These are phyloP conservation scores for Cardamine resedifolia DNA, from an alignment of 345 rosid genomes.

Conservation along the genomic window DNA sequence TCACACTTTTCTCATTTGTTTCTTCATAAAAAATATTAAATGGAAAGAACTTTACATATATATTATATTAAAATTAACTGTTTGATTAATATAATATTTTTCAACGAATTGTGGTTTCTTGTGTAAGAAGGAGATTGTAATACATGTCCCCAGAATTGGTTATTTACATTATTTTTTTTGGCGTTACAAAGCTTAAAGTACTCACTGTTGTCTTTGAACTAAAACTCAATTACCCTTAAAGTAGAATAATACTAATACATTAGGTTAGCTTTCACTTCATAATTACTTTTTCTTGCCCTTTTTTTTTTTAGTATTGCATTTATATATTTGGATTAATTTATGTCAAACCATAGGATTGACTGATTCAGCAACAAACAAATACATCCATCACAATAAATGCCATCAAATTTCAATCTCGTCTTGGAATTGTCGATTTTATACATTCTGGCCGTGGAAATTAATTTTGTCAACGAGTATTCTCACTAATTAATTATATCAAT, in stretches of 20 bases:
- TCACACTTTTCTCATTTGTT: conserved; percentile 19
- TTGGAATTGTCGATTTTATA: conserved; percentile 21
- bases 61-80: not conserved
- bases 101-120: not conserved
- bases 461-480: not conserved
- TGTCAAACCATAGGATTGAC: conserved; percentile 28
- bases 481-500: conserved; percentile 1
- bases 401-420: not conserved
- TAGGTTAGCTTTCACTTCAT: conserved; percentile 30
- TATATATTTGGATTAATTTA: conserved; percentile 6
- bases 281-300: conserved; percentile 17
- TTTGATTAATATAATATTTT: not conserved
- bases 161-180: not conserved
- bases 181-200: not conserved
- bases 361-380: conserved; percentile 27
- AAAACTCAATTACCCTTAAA: not conserved
- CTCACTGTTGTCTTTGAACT: not conserved
- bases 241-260: conserved; percentile 12
- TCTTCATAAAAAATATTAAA: not conserved
- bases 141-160: not conserved
- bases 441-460: not conserved
- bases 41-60: not conserved
- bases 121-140: not conserved
- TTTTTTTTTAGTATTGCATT: not conserved
- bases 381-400: conserved; percentile 29